A percentile compares a stretch with the other conserved stretches of the same genome.
Conservation (phyloP, 176 grass and related monocot genomes). For the Oryza punctata region DNA sequence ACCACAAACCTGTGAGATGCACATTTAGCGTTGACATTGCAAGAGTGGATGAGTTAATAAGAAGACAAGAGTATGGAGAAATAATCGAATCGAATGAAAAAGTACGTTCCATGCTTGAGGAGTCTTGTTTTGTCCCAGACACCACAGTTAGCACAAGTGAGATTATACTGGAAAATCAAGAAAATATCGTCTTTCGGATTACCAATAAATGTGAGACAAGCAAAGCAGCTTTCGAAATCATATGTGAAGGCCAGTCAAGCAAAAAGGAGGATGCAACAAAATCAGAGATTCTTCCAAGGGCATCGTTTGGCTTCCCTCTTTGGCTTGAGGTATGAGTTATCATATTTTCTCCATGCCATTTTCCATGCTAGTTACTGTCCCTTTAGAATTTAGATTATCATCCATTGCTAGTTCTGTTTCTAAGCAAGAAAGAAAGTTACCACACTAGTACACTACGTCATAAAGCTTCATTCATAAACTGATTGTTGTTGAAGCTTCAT, state of each 20-base stretch:
- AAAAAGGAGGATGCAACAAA: conserved; percentile 60
- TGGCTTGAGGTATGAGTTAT: conserved; percentile 82
- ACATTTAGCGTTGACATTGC: conserved; percentile 92
- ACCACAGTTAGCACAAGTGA: conserved; percentile 72
- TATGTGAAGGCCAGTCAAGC: conserved; percentile 71
- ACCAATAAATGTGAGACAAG: conserved; percentile 68
- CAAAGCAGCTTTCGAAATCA: conserved; percentile 73
- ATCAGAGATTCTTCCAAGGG: conserved; percentile 64
- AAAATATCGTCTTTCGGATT: conserved; percentile 65
- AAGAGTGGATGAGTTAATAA: conserved; percentile 77
- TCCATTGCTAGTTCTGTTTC: neutral
- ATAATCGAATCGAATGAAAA: conserved; percentile 73
- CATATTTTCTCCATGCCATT: neutral
- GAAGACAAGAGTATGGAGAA: conserved; percentile 79
- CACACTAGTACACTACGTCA: neutral
- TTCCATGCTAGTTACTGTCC: neutral
- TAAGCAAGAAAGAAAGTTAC: neutral
- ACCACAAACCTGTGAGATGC: conserved; percentile 97
- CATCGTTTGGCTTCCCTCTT: conserved; percentile 85
- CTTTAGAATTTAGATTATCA: too few relatives aligned
- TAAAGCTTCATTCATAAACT: neutral
- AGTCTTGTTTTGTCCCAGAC: conserved; percentile 71
- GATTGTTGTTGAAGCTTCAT: conserved; percentile 5
- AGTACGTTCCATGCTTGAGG: conserved; percentile 66
- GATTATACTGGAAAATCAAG: conserved; percentile 78